A percentile compares a stretch with the other conserved stretches of the same genome.
These are phyloP conservation scores for Mycena rebaudengoi DNA, from an alignment of 768 basidiomycete species.

Conservation along the genomic window DNA sequence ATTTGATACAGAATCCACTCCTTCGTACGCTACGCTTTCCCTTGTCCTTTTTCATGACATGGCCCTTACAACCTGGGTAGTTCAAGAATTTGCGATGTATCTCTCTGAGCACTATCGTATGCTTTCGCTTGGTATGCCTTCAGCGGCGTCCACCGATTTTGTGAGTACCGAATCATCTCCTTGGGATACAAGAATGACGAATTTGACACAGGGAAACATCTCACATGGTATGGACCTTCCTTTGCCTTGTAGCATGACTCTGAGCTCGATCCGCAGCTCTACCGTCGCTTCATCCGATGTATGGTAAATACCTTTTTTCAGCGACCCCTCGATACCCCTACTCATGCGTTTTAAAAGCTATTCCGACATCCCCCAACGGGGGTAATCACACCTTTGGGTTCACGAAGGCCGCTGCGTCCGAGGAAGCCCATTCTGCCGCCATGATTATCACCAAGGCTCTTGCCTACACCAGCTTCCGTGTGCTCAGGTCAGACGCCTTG, in stretches of 20 bases:
- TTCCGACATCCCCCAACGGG: constrained; percentile 72
- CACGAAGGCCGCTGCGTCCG: constrained; percentile 62
- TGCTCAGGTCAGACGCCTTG: constrained; percentile 67
- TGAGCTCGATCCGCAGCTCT: constrained; percentile 55
- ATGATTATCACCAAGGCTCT: constrained; percentile 68
- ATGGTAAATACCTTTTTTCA: constrained; percentile 47
- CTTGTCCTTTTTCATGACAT: constrained; percentile 1
- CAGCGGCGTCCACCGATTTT: constrained; percentile 80
- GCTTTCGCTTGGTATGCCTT: constrained; percentile 32
- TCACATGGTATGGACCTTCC: constrained; percentile 58
- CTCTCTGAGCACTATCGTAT: constrained; percentile 54
- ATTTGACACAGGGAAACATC: constrained; percentile 69
- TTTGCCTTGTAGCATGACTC: constrained; percentile 23
- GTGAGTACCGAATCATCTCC: constrained; percentile 51
- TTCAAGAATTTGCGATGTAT: constrained; percentile 53
- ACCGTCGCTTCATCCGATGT: constrained; percentile 70
- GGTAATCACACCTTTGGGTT: constrained; percentile 83
- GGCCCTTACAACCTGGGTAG: constrained; percentile 43
- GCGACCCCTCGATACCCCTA: constrained; percentile 26
- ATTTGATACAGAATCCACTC: constrained; percentile 65
- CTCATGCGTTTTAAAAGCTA: constrained; percentile 51
- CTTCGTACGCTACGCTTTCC: constrained; percentile 50
- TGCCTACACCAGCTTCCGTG: constrained; percentile 68
- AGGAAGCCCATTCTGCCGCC: constrained; percentile 69
- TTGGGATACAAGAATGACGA: constrained; percentile 10